Base-by-base conservation (phyloP, 306 rosid species). In the Glycyrrhiza uralensis region DNA sequence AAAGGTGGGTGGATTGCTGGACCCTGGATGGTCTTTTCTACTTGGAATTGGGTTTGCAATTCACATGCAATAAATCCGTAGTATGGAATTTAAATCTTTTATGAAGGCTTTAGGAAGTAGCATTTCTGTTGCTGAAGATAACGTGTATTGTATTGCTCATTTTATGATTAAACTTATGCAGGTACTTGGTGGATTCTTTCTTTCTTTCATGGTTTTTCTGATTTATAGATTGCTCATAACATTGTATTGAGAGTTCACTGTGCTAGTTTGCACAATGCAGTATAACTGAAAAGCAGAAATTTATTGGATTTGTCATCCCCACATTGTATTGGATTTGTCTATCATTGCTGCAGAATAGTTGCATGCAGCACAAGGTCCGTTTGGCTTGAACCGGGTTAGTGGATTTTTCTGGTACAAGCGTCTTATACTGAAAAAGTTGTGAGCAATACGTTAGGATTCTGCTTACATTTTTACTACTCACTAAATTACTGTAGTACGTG, bases 41-140 rank as follows among this genome's bases (percentile, higher is more conserved):
- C 47, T 18, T 15, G 38, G 47, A 58, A 63, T 66, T 66, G 8
- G 54, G 76, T 50, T 50, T 56, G 29, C 61, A 8, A 68, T 74
- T 68, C 39, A 20, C 32, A 39, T 41, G 71, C 66, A 35, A 15
- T 45, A 41, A 67, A 20, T 44, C 38, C 2, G 17, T 30, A 44
- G 51, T 54, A 24, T 59, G 36, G 41, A 45, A 30, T 59, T 72
- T 72, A 18, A 26, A 59, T 30, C 26, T 58, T 59, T 4, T 30
- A 41, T 30, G 10, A 61, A 58, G 46, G 41, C 22, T 70, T 49
- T 18, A 23, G 29, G 33, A 30, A 75, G 28, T 59, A 9, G 77
- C 66, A 46, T 63, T 17, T 30, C 57, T 20, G 42, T 45, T 7
- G 6, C 46, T 8, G 69, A 35, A 61, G 52, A 60, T 23, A 45